Evolutionary conservation across 306 rosid species (phyloP).

Genomic region (Prunus dulcis): DNA sequence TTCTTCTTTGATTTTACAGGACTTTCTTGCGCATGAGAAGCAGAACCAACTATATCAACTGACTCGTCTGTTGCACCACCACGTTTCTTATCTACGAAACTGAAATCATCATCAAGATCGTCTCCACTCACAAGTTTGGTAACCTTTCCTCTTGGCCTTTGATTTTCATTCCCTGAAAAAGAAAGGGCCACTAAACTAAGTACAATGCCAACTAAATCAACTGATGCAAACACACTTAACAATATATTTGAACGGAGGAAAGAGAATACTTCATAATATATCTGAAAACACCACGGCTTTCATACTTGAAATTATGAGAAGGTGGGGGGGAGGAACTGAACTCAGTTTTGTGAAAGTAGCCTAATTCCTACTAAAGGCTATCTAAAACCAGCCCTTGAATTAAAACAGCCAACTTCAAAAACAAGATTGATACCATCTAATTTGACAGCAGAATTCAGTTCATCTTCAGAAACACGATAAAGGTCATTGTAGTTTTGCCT

Average conservation of each 20-base stretch:
- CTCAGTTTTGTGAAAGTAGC: not conserved
- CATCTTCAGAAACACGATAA: not conserved
- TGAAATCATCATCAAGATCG: constrained; percentile 86
- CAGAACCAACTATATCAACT: constrained; percentile 24
- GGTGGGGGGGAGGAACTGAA: not conserved
- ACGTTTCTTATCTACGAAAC: constrained; percentile 27
- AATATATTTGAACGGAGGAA: not conserved
- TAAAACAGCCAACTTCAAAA: no score
- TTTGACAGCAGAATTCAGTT: not conserved
- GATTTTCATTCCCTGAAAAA: constrained; percentile 46
- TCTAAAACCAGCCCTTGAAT: no score
- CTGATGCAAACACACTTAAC: not conserved
- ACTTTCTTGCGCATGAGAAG: constrained; percentile 19
- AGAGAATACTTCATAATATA: not conserved
- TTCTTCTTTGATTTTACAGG: constrained; percentile 52
- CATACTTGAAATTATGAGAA: not conserved
- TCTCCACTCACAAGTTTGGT: constrained; percentile 75
- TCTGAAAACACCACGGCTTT: not conserved
- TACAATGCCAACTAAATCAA: not conserved
- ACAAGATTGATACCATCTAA: not conserved
- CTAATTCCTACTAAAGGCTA: no score
- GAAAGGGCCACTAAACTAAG: constrained; percentile 1
- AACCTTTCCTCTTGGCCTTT: constrained; percentile 42
- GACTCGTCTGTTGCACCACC: constrained; percentile 34
- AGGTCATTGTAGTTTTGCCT: not conserved